Base-by-base conservation (phyloP, 352 stramenopile genomes). In the Phytophthora palmivora region DNA sequence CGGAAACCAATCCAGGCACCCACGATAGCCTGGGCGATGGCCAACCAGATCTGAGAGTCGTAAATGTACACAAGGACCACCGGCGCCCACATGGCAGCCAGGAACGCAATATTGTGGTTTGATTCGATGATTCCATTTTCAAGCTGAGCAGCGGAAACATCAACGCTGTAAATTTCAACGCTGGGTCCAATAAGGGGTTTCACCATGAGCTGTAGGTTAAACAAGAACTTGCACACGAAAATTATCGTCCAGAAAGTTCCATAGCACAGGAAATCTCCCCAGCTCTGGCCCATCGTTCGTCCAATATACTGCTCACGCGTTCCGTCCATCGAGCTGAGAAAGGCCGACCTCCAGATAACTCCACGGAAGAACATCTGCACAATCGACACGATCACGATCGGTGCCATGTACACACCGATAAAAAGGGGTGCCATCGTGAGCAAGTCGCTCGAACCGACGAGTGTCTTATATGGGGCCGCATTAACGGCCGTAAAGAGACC, bases 171-270 rank as follows among this genome's bases (percentile, higher is more conserved):
- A 42, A 99, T 92, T 74, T 99, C 80, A 49, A 99, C 83, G 5
- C 93, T 97, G n/a, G 97, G 97, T 4, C 97, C 89, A 30, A 99
- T 98, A 36, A 99, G 94, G 38, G 91, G 93, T 67, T 98, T 98
- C 37, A 99, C 89, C 81, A 99, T 98, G 55, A 99, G 98, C 51
- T 98, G 79, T 63, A 99, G 95, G 30, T 97, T 98, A 68, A 99
- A 99, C 45, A 94, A 86, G 26, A 99, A 89, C 81, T 99, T 99
- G 84, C 93, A 96, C 26, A 87, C 67, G 58, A 96, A 94, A 65
- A 94, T 80, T 26, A 96, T 42, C 9, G 64, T 79, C 87, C 87
- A 96, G 49, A 96, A 92, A 43, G 82, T 55, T 10, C 79, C 84
- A 55, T 94, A 94, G 28, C 64, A 62, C 6, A 89, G 28, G 49